These are phyloP conservation scores for Erigeron canadensis DNA, from an alignment of 129 eudicot genomes.

Conservation along the genomic window DNA sequence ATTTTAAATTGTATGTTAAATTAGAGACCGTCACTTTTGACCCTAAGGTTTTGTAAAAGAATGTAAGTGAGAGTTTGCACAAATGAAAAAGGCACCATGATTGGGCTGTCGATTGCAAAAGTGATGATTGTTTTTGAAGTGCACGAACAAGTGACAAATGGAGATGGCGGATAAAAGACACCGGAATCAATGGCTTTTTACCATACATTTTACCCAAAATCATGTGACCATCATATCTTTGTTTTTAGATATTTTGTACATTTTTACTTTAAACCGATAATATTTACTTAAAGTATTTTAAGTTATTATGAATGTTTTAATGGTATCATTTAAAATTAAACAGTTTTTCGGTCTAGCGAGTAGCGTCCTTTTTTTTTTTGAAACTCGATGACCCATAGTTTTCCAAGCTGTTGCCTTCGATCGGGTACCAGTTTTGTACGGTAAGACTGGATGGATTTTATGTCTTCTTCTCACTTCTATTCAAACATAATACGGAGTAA, in stretches of 20 bases:
- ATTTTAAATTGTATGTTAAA: too few species aligned
- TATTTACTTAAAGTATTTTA: too few species aligned
- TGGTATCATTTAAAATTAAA: too few species aligned
- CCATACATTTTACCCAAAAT: constrained; percentile 22
- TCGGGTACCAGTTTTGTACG: too few species aligned
- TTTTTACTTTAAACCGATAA: not conserved
- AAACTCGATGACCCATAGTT: too few species aligned
- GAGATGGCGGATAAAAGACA: constrained; percentile 15
- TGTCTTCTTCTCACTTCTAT: too few species aligned
- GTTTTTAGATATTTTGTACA: not conserved
- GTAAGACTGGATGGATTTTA: too few species aligned
- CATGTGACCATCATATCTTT: constrained; percentile 24
- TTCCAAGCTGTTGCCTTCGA: too few species aligned
- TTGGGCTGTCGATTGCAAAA: not conserved
- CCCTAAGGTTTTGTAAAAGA: not conserved
- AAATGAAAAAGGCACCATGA: constrained; percentile 8
- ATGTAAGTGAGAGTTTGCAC: not conserved
- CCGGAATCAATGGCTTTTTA: constrained; percentile 29
- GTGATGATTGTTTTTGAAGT: constrained; percentile 9
- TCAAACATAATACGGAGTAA: too few species aligned
- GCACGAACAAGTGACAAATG: constrained; percentile 21
- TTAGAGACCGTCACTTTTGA: not conserved
- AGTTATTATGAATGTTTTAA: too few species aligned
- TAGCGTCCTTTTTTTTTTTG: too few species aligned
- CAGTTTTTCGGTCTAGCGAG: too few species aligned